Percentiles rank a stretch among this genome's conserved stretches.
Evolutionary conservation across 306 rosid species (phyloP).

Genomic region (Trifolium subterraneum): DNA sequence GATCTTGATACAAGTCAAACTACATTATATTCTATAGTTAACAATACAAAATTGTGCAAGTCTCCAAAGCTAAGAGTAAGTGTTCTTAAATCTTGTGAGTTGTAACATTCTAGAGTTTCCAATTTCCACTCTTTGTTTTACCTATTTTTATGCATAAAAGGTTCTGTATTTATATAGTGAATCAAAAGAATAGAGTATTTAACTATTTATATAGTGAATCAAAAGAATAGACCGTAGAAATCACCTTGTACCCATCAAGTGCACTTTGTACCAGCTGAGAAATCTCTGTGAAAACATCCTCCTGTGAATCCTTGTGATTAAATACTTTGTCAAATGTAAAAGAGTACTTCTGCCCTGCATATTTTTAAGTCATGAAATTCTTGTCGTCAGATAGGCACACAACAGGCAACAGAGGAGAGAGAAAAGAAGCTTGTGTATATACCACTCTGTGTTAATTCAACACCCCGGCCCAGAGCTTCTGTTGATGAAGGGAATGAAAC

Average conservation of each 20-base stretch:
- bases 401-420: slow-evolving; percentile 18
- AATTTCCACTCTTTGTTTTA: neutral
- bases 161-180: neutral
- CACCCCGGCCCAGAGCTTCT: slow-evolving; percentile 81
- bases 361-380: slow-evolving; percentile 27
- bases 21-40: too few species aligned
- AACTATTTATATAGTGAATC: neutral
- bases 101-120: neutral
- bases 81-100: neutral
- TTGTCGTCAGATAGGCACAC: slow-evolving; percentile 6
- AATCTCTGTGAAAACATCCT: slow-evolving; percentile 84
- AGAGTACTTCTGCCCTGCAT: slow-evolving; percentile 79
- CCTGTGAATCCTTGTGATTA: slow-evolving; percentile 77
- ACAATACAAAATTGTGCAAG: neutral
- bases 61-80: neutral
- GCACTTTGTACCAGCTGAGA: slow-evolving; percentile 97
- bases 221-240: slow-evolving; percentile 4
- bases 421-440: slow-evolving; percentile 15
- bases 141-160: neutral
- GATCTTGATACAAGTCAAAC: neutral
- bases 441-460: slow-evolving; percentile 87
- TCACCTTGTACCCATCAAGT: slow-evolving; percentile 96
- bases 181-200: neutral
- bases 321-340: slow-evolving; percentile 96
- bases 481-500: slow-evolving; percentile 82